Percentiles rank a stretch among this genome's conserved stretches.
Conservation (phyloP, 1,139 yeast genomes). For the Scheffersomyces parashehatae region DNA sequence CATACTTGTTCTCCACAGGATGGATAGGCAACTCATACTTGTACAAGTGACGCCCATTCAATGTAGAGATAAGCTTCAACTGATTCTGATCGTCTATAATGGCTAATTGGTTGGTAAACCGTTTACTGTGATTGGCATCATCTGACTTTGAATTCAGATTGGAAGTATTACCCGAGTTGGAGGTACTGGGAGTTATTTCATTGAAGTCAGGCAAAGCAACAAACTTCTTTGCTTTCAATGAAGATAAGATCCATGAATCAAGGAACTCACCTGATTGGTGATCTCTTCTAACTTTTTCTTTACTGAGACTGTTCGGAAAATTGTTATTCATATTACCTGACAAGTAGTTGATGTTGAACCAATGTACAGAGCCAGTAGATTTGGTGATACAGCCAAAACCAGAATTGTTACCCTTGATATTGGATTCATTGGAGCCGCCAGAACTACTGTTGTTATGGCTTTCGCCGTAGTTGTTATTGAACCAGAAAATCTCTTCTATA, state of each 20-base stretch:
- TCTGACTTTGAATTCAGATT: conserved; percentile 8
- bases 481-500: conserved; percentile 58
- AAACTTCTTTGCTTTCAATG: conserved; percentile 33
- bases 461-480: conserved; percentile 23
- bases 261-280: conserved; percentile 20
- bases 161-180: conserved; percentile 1
- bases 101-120: conserved; percentile 34
- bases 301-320: conserved; percentile 19
- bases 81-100: conserved; percentile 36
- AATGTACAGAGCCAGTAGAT: conserved; percentile 62
- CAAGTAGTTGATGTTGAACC: conserved; percentile 51
- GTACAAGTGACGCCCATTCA: conserved; percentile 44
- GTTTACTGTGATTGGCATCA: conserved; percentile 1
- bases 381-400: conserved; percentile 59
- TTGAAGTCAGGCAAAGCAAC: conserved; percentile 30
- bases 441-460: conserved; percentile 1
- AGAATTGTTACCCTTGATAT: conserved; percentile 28
- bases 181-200: not conserved
- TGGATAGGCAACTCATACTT: conserved; percentile 45
- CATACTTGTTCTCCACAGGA: conserved; percentile 11
- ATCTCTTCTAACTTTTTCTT: conserved; percentile 1
- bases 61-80: conserved; percentile 42
- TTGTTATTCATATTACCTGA: conserved; percentile 34
- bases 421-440: not conserved
- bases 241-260: conserved; percentile 45